Conservation (phyloP, 2,329 filamentous ascomycete genomes). For the Fusarium sororula region DNA sequence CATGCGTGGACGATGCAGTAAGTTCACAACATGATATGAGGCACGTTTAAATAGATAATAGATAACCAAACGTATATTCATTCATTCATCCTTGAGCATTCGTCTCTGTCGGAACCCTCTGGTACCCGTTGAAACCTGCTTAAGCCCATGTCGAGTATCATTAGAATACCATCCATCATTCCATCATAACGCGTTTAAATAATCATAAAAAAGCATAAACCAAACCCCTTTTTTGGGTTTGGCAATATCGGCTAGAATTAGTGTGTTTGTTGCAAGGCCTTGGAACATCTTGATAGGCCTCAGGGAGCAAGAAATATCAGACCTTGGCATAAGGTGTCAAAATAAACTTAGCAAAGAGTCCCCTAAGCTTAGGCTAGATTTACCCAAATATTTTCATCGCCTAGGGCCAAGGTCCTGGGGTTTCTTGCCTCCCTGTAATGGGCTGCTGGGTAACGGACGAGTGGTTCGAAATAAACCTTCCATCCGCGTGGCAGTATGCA, state of each 20-base stretch:
- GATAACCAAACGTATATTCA: slow-evolving; percentile 34
- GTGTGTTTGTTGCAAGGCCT: neutral
- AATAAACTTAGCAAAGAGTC: neutral
- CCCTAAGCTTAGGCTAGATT: neutral
- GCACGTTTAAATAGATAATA: slow-evolving; percentile 29
- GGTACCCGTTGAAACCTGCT: neutral
- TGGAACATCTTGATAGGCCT: neutral
- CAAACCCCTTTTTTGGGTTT: neutral
- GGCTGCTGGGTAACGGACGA: slow-evolving; percentile 1
- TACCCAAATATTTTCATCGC: neutral
- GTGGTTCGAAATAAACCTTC: slow-evolving; percentile 19
- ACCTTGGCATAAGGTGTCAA: neutral
- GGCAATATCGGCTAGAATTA: neutral
- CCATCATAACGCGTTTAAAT: slow-evolving; percentile 29
- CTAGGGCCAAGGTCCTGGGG: neutral
- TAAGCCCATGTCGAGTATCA: neutral
- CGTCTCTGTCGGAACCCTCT: neutral
- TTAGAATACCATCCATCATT: slow-evolving; percentile 9
- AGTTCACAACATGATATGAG: neutral
- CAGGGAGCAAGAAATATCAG: neutral
- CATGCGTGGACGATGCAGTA: neutral
- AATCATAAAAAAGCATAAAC: slow-evolving; percentile 31
- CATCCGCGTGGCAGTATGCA: slow-evolving; percentile 26
- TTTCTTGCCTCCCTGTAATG: neutral
- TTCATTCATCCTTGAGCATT: neutral